Base-by-base conservation (phyloP, 2,329 filamentous ascomycete species). In the Hypoxylon sp. region DNA sequence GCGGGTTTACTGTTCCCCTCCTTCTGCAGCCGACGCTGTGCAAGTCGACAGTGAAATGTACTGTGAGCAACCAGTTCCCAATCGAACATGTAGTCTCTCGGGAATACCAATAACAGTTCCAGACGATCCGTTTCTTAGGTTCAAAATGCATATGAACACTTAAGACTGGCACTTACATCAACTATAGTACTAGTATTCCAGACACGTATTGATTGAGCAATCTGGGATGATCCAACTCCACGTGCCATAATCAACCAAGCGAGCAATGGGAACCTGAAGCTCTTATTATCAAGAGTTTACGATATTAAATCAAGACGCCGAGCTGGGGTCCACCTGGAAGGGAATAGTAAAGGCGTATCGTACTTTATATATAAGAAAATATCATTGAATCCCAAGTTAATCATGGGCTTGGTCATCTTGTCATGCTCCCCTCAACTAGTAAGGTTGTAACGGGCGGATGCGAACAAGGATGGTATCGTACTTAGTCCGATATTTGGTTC, bases 401-500 rank as follows among this genome's bases (percentile, higher is more conserved):
- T 20, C 4, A 26, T 46, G 3, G 5, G 6, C 19, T 15, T 10
- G 15, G 20, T 20, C 22, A 13, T 41, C 10, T 17, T 10, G n/a
- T 52, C 20, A 32, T 17, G 13, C 6, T 34, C 13, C 22, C 46
- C 28, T 46, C 43, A 11, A 11, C 24, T 48, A 26, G 37, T 43
- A 32, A 19, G 43, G 48, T 20, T 59, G 30, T 30, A 59, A 30
- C 26, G 57, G 51, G 37, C 30, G n/a, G 58, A 59, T 59, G 47
- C 39, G 28, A 52, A 60, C 20, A 48, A 30, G 34, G 54, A 22
- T 34, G 48, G 44, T 20, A 50, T 51, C 24, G 59, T 32, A 15
- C 22, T 52, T 24, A 22, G 19, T 46, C 7, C 26, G 30, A 28
- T 48, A 48, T n/a, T 56, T 53, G 19, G 28, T 19, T 17, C 34